Percentiles rank a stretch among this genome's conserved stretches.
Evolutionary conservation across 371 early-diverging fungal genomes (phyloP).

Genomic region (Syncephalastrum contaminatum): DNA sequence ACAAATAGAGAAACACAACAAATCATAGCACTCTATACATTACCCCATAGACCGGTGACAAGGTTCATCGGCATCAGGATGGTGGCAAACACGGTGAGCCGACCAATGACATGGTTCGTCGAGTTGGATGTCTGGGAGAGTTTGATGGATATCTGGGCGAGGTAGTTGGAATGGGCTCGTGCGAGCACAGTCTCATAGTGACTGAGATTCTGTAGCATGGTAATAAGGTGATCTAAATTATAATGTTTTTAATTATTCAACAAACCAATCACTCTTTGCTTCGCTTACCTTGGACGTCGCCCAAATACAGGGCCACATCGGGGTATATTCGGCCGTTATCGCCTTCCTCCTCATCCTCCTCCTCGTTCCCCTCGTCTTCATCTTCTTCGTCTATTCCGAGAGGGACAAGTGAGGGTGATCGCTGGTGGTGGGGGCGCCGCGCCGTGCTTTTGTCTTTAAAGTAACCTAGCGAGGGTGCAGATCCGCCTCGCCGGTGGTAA

Average conservation of each 20-base stretch:
- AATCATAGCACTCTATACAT: conserved; percentile 2
- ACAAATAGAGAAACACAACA: conserved; percentile 1
- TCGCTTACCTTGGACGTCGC: conserved; percentile 81
- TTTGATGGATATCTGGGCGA: conserved; percentile 94
- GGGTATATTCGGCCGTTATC: conserved; percentile 35
- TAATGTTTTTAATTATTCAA: conserved; percentile 2
- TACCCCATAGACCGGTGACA: conserved; percentile 72
- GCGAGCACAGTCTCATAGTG: conserved; percentile 91
- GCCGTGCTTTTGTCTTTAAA: conserved; percentile 4
- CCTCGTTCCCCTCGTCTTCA: not conserved
- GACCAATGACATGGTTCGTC: conserved; percentile 86
- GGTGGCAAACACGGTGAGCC: conserved; percentile 87
- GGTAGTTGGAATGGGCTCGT: conserved; percentile 89
- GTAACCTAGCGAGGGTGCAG: conserved; percentile 12
- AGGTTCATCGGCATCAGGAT: conserved; percentile 92
- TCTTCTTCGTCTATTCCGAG: not conserved
- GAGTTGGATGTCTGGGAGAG: conserved; percentile 88
- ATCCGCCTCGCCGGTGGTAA: conserved; percentile 11
- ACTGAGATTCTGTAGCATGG: conserved; percentile 86
- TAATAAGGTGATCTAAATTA: conserved; percentile 82
- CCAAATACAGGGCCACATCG: conserved; percentile 68
- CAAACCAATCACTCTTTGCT: not conserved
- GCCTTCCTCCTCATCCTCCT: conserved; percentile 8
- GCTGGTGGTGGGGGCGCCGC: not conserved
- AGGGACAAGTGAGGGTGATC: conserved; percentile 2